A percentile compares a stretch with the other conserved stretches of the same genome.
Evolutionary conservation across 805 yeast genomes (phyloP).

Genomic region (Candida maltosa): DNA sequence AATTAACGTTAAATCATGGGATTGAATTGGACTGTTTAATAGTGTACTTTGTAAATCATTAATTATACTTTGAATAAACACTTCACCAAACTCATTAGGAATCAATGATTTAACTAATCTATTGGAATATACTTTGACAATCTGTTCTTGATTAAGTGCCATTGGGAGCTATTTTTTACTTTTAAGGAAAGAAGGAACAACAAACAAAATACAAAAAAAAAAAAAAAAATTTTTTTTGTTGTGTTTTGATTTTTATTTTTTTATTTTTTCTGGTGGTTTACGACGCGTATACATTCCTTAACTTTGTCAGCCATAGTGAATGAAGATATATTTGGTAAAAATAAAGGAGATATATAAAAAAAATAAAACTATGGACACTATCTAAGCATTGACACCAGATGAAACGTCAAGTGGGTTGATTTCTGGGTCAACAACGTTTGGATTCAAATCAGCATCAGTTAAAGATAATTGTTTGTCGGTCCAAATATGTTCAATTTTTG

Average conservation of each 20-base stretch:
- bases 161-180: slow-evolving; percentile 10
- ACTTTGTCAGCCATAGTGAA: too few relatives aligned
- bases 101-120: slow-evolving; percentile 34
- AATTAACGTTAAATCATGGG: slow-evolving; percentile 15
- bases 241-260: too few relatives aligned
- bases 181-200: background rate
- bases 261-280: too few relatives aligned
- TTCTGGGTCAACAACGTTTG: slow-evolving; percentile 63
- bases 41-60: slow-evolving; percentile 20
- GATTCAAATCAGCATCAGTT: slow-evolving; percentile 60
- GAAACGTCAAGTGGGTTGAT: slow-evolving; percentile 65
- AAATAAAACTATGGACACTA: background rate
- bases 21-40: slow-evolving; percentile 8
- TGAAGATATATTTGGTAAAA: background rate
- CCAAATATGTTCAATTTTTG: slow-evolving; percentile 69
- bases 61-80: slow-evolving; percentile 27
- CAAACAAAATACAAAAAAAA: too few relatives aligned
- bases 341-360: background rate
- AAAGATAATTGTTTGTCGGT: slow-evolving; percentile 72
- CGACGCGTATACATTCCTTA: too few relatives aligned
- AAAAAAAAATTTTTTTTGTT: too few relatives aligned
- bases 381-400: slow-evolving; percentile 50
- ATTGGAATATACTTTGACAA: slow-evolving; percentile 28
- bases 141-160: slow-evolving; percentile 30
- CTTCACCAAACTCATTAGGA: slow-evolving; percentile 35